These are phyloP conservation scores for Ceratobasidium sp. DNA, from an alignment of 1,284 basidiomycete genomes.

Conservation along the genomic window DNA sequence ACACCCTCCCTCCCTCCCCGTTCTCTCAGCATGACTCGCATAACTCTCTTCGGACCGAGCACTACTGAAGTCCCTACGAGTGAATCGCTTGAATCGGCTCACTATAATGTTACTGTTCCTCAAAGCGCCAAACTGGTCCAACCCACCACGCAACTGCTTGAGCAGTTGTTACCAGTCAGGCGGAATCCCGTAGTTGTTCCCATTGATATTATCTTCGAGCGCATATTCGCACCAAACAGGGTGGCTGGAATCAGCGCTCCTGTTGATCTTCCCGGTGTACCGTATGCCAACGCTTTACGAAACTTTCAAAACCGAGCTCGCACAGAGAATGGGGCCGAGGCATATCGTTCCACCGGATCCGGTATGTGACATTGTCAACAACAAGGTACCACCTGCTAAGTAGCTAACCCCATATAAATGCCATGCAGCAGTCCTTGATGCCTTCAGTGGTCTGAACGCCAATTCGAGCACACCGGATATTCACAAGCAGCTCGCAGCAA, in stretches of 20 bases:
- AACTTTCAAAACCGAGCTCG: constrained; percentile 11
- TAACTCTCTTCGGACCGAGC: constrained; percentile 22
- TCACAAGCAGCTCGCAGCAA: constrained; percentile 51
- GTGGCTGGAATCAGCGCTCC: too few relatives aligned
- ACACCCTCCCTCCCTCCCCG: background rate
- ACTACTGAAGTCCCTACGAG: constrained; percentile 5
- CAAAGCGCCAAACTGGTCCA: background rate
- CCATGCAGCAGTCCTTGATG: constrained; percentile 16
- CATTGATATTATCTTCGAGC: background rate
- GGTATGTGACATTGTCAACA: background rate
- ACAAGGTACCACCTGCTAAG: too few relatives aligned
- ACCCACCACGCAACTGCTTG: constrained; percentile 3
- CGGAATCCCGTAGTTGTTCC: background rate
- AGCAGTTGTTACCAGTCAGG: background rate
- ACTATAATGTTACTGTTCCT: constrained; percentile 28
- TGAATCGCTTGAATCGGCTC: background rate
- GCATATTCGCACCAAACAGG: too few relatives aligned
- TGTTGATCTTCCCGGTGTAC: too few relatives aligned
- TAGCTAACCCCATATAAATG: too few relatives aligned
- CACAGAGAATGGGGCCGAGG: constrained; percentile 29
- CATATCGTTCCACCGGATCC: constrained; percentile 12
- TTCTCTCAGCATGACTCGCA: background rate
- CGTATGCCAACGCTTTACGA: constrained; percentile 6
- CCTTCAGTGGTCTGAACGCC: constrained; percentile 44
- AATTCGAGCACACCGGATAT: constrained; percentile 45